These are phyloP conservation scores for Melocanna baccifera DNA, from an alignment of 176 grass and related monocot species.

Conservation along the genomic window DNA sequence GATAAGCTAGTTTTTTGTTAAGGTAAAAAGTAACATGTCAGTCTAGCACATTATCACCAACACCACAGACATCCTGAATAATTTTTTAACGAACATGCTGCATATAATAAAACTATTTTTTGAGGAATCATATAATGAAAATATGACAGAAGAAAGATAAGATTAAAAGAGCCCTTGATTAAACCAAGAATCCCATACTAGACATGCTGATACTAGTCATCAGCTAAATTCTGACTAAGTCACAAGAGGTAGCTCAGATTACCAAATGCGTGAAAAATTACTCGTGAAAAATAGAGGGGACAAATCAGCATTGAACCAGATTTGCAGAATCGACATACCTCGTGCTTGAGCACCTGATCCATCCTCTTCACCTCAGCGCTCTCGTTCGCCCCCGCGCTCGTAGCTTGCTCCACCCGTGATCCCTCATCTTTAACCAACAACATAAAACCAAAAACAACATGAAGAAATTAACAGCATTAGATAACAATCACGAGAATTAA, in stretches of 20 bases:
- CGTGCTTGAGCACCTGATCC: conserved; percentile 2
- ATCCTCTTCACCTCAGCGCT: neutral
- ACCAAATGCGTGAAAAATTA: neutral
- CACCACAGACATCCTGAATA: neutral
- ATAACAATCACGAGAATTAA: neutral
- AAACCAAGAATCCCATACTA: neutral
- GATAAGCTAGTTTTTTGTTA: neutral
- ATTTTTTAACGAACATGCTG: neutral
- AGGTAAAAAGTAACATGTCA: neutral
- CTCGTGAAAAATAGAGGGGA: neutral
- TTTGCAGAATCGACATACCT: conserved; percentile 26
- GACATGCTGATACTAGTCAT: conserved; percentile 6
- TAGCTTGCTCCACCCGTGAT: neutral
- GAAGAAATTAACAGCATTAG: neutral
- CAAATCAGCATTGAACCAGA: neutral
- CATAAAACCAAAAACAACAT: neutral
- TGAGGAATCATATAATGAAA: neutral
- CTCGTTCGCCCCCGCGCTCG: neutral
- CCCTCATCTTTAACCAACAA: conserved; percentile 34
- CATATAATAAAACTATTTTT: neutral
- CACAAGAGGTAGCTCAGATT: neutral
- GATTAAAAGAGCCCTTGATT: neutral
- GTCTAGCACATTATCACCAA: neutral
- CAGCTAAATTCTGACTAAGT: neutral
- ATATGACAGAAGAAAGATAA: neutral